Percentiles rank a stretch among this genome's conserved stretches.
These are phyloP conservation scores for Botrytis squamosa DNA, from an alignment of 2,329 filamentous ascomycete genomes.

Conservation along the genomic window DNA sequence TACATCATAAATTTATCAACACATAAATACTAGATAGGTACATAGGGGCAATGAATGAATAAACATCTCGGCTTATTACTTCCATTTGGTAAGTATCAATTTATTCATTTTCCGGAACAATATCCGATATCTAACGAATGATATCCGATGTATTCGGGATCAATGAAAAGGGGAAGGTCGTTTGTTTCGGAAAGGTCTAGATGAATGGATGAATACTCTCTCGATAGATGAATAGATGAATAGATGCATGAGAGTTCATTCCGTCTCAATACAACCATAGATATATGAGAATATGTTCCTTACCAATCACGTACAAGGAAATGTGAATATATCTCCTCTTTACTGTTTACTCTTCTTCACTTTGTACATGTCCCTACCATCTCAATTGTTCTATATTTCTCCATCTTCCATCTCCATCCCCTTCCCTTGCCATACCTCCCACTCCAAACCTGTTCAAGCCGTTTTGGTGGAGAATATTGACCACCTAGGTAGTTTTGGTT, in stretches of 20 bases:
- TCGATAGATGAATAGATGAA: background rate
- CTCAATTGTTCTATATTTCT: background rate
- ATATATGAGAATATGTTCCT: background rate
- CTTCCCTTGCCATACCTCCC: background rate
- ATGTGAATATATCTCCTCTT: background rate
- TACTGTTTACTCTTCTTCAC: background rate
- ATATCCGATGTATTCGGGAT: background rate
- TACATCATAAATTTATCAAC: background rate
- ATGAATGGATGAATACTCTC: background rate
- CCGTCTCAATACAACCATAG: background rate
- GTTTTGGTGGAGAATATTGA: background rate
- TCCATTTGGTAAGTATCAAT: background rate
- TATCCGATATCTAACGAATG: background rate
- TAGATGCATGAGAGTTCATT: background rate
- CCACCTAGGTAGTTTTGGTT: background rate
- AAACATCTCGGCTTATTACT: background rate
- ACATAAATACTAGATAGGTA: background rate
- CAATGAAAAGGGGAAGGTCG: background rate
- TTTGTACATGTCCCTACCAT: background rate
- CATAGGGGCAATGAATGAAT: background rate
- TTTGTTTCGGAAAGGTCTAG: conserved; percentile 2
- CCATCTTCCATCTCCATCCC: background rate
- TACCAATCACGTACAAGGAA: background rate
- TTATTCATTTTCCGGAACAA: background rate
- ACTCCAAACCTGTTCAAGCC: background rate